Evolutionary conservation across 805 yeast genomes (phyloP).

Genomic region (Saturnispora galanensis): DNA sequence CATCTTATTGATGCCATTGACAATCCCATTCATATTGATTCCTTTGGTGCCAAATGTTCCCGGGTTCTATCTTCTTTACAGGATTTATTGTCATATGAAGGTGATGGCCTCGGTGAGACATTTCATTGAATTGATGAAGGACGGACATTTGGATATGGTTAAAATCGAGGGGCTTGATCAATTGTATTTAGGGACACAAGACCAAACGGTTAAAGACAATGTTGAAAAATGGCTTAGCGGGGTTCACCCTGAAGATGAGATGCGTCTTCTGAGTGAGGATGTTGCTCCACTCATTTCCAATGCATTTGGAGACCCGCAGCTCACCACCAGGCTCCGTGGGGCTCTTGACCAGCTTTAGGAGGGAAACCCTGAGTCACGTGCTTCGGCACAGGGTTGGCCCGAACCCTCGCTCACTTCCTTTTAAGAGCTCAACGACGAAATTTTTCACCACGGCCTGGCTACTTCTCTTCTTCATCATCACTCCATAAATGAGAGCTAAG

Average conservation of each 20-base stretch:
- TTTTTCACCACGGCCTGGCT: background rate
- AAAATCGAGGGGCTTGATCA: slow-evolving; percentile 27
- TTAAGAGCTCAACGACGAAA: too few species aligned
- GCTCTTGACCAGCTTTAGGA: too few species aligned
- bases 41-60: slow-evolving; percentile 92
- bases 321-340: too few species aligned
- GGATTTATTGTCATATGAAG: slow-evolving; percentile 76
- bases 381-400: background rate
- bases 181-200: slow-evolving; percentile 19
- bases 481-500: slow-evolving; percentile 74
- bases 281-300: slow-evolving; percentile 22
- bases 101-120: slow-evolving; percentile 71
- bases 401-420: too few species aligned
- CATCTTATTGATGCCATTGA: slow-evolving; percentile 58
- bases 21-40: slow-evolving; percentile 67
- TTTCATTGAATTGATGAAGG: slow-evolving; percentile 42
- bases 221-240: slow-evolving; percentile 14
- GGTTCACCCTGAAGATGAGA: slow-evolving; percentile 18
- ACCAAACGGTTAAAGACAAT: slow-evolving; percentile 13
- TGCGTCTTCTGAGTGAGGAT: slow-evolving; percentile 35
- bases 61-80: slow-evolving; percentile 72
- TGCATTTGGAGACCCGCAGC: background rate
- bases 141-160: slow-evolving; percentile 27
- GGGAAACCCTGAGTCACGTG: background rate
- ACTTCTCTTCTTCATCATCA: slow-evolving; percentile 2